A percentile compares a stretch with the other conserved stretches of the same genome.
phyloP scores from a whole-genome alignment of 2,329 filamentous ascomycete genomes.

The Achaetomium macrosporum region DNA sequence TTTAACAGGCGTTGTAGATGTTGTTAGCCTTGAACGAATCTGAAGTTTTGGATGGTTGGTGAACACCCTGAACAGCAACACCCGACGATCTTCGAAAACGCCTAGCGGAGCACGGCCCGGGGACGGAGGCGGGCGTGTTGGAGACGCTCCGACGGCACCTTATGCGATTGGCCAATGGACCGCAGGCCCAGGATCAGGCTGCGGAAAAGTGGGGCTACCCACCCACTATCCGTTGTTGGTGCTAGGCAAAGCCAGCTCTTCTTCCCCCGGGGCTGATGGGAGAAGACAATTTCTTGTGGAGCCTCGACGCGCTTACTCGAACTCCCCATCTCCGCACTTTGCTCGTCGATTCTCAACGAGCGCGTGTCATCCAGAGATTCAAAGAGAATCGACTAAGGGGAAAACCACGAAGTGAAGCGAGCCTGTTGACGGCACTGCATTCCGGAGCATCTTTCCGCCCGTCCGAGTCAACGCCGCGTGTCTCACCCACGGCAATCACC shows the following conservation, averaged over 20 bases:
- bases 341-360: background rate
- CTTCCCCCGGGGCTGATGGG: conserved; percentile 6
- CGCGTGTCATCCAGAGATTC: background rate
- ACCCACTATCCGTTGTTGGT: background rate
- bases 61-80: too few relatives aligned
- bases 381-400: too few relatives aligned
- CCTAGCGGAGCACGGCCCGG: too few relatives aligned
- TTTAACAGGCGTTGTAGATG: too few relatives aligned
- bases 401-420: too few relatives aligned
- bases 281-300: conserved; percentile 21
- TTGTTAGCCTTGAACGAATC: too few relatives aligned
- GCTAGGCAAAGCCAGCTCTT: background rate
- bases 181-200: background rate
- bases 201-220: background rate
- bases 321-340: conserved; percentile 7
- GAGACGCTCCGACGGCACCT: background rate
- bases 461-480: background rate
- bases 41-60: too few relatives aligned
- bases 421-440: too few relatives aligned
- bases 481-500: conserved; percentile 8
- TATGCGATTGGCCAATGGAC: conserved; percentile 1
- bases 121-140: background rate
- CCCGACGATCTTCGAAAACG: too few relatives aligned
- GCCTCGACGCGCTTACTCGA: conserved; percentile 6
- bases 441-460: background rate